Base-by-base conservation (phyloP, 2,329 filamentous ascomycete genomes). In the Aureobasidium sp. region DNA sequence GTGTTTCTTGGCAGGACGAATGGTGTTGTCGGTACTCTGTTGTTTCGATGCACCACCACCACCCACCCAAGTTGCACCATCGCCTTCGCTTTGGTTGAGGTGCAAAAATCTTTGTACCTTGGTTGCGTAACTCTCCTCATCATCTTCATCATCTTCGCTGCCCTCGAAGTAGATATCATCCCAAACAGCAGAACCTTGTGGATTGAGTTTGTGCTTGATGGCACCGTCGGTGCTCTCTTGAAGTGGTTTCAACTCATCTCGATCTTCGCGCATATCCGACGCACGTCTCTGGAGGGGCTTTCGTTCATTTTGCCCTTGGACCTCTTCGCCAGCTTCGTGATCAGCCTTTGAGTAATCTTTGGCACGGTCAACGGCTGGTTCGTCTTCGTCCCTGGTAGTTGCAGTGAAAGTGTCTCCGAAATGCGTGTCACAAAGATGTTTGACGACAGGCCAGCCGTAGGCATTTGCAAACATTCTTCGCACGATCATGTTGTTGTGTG, bases 401-500 rank as follows among this genome's bases (percentile, higher is more conserved):
- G 89, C 87, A 1, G 82, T 77, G 52, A 83, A 83, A 0, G 85
- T 86, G 71, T 95, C 89, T 60, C 86, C 89, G 72, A 99, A 99
- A 76, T 99, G 94, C 0, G 91, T 92, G 69, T 97, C 92, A 59
- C 94, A 93, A 24, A 97, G 78, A 75, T 99, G 94, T 75, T 97
- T 92, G 55, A 97, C 80, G 0, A 99, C 94, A 0, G 94, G 94
- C 94, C 94, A 99, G 2, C 94, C 94, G 69, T 96, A 96, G 0
- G 94, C 94, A 71, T 99, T 99, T 62, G 92, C 88, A 73, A 99
- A 99, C 87, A 92, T 96, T 62, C 94, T 87, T 17, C 94, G 88
- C 27, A 99, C 94, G 64, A 97, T 88, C 67, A 99, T 96, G 74
- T 99, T 99, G 76, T 99, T 99, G 77, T 99, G 94, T 0, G 94